phyloP scores from a whole-genome alignment of 305 asterid genomes.

The Fraxinus latifolia region DNA sequence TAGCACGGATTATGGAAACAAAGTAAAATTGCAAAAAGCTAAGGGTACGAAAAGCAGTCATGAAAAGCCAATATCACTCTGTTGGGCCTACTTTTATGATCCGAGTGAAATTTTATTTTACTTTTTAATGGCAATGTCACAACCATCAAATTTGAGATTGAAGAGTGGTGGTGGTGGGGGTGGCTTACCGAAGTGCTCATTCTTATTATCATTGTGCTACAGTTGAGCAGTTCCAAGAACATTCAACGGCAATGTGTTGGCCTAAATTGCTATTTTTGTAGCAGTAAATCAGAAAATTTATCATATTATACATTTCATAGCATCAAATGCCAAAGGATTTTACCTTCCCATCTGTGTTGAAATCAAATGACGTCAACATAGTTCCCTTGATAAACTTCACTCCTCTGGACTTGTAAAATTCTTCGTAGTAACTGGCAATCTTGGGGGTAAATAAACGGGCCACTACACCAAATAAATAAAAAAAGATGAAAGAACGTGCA shows the following conservation, averaged over 20 bases:
- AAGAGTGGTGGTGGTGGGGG: neutral
- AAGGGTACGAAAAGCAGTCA: neutral
- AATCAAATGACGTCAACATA: constrained; percentile 69
- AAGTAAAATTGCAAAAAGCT: neutral
- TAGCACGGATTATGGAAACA: neutral
- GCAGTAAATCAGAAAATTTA: neutral
- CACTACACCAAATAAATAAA: constrained; percentile 40
- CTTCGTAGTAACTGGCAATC: constrained; percentile 73
- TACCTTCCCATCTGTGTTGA: constrained; percentile 76
- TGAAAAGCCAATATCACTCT: neutral
- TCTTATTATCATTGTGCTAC: neutral
- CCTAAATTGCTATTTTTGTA: neutral
- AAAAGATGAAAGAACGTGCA: constrained; percentile 8
- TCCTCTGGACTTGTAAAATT: constrained; percentile 74
- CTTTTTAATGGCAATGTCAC: neutral
- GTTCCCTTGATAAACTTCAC: constrained; percentile 75
- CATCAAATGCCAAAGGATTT: constrained; percentile 6
- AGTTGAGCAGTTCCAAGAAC: neutral
- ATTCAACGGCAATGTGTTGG: neutral
- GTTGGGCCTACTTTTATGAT: neutral
- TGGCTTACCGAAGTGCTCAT: neutral
- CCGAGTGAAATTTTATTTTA: neutral
- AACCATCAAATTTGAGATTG: neutral
- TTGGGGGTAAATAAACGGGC: constrained; percentile 70
- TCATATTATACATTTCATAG: neutral